Percentiles rank a stretch among this genome's conserved stretches.
Conservation (phyloP, 179 eudicot species). For the Sideroxylon spinosum region DNA sequence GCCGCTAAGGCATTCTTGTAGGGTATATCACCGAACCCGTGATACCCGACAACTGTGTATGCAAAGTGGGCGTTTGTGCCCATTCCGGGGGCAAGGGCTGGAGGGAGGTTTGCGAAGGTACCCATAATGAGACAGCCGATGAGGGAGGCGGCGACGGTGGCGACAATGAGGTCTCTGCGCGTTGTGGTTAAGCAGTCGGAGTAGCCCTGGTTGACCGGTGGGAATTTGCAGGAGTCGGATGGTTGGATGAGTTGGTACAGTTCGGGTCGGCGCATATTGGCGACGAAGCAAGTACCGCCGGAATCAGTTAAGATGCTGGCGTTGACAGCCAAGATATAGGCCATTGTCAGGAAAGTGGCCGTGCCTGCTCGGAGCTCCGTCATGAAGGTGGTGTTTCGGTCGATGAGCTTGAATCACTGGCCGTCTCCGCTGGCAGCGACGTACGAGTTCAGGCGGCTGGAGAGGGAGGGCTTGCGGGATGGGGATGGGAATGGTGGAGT, state of each 20-base stretch:
- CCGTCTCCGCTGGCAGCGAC: conserved; percentile 46
- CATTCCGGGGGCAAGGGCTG: conserved; percentile 25
- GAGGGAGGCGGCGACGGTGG: conserved; percentile 64
- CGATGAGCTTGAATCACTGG: conserved; percentile 51
- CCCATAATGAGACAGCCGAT: conserved; percentile 88
- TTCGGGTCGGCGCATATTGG: conserved; percentile 58
- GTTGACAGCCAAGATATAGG: conserved; percentile 86
- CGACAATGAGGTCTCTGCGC: conserved; percentile 64
- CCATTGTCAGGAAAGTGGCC: conserved; percentile 89
- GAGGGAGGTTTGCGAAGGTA: conserved; percentile 63
- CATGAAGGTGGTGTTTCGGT: conserved; percentile 61
- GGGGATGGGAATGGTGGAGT: too few relatives aligned
- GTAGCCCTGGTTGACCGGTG: conserved; percentile 77
- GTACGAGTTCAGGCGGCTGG: conserved; percentile 42
- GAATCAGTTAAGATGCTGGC: conserved; percentile 78
- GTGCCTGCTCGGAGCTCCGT: conserved; percentile 91
- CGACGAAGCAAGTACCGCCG: conserved; percentile 72
- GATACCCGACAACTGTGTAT: conserved; percentile 76
- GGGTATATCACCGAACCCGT: conserved; percentile 67
- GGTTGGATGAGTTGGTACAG: conserved; percentile 51
- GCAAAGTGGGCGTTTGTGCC: conserved; percentile 85
- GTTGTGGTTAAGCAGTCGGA: conserved; percentile 40
- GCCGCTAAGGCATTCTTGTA: conserved; percentile 71
- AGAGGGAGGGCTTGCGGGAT: too few relatives aligned
- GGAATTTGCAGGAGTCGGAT: conserved; percentile 56